Evolutionary conservation across 805 yeast genomes (phyloP).

Genomic region (Brettanomyces naardenensis): DNA sequence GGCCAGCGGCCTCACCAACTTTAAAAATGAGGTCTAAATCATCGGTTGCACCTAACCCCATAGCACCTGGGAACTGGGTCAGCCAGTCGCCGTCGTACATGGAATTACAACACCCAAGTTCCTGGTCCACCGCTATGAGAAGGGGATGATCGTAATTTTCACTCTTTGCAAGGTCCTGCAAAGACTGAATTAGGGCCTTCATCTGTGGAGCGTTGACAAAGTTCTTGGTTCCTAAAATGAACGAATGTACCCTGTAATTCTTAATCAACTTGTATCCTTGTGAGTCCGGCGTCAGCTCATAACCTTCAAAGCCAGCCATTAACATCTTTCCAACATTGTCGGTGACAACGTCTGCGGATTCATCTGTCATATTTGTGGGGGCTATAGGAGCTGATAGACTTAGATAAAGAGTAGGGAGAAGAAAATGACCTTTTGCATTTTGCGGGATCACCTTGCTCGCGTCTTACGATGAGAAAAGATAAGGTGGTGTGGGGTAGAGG

Average conservation of each 20-base stretch:
- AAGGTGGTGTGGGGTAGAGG: too few relatives aligned
- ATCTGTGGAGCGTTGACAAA: constrained; percentile 42
- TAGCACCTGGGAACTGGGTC: constrained; percentile 57
- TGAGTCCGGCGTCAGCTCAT: constrained; percentile 33
- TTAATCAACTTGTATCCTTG: constrained; percentile 46
- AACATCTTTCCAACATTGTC: constrained; percentile 39
- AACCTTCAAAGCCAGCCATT: constrained; percentile 54
- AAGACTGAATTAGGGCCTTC: constrained; percentile 39
- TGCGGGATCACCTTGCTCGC: too few relatives aligned
- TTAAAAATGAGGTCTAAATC: constrained; percentile 40
- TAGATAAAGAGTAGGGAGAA: too few relatives aligned
- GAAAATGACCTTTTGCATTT: too few relatives aligned
- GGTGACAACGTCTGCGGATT: neutral
- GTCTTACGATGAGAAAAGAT: too few relatives aligned
- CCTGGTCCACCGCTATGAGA: constrained; percentile 53
- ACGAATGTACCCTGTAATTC: constrained; percentile 41
- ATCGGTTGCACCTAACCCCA: constrained; percentile 54
- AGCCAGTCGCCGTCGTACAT: constrained; percentile 43
- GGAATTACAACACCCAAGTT: constrained; percentile 56
- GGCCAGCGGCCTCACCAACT: constrained; percentile 45
- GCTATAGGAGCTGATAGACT: too few relatives aligned
- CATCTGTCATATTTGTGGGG: neutral
- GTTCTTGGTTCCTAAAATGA: constrained; percentile 46
- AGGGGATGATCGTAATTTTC: constrained; percentile 45
- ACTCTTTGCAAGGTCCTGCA: constrained; percentile 45